A percentile compares a stretch with the other conserved stretches of the same genome.
These are phyloP conservation scores for Plasmodium fragile DNA, from an alignment of 169 alveolate genomes.

Conservation along the genomic window DNA sequence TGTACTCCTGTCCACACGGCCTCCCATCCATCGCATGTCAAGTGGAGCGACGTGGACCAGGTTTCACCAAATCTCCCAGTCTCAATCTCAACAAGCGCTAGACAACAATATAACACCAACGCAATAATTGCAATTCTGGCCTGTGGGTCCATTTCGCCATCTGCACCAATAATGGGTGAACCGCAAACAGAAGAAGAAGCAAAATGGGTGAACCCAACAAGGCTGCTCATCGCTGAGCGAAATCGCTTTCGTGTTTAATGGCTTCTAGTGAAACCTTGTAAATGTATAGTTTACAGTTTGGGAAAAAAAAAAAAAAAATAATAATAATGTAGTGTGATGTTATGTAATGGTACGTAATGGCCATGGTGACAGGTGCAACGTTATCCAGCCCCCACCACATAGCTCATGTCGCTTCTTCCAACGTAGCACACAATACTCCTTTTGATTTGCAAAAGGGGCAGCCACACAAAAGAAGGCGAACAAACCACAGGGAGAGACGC, in stretches of 20 bases:
- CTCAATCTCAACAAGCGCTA: neutral
- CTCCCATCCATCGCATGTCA: neutral
- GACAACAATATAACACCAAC: neutral
- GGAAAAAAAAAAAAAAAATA: constrained; percentile 10
- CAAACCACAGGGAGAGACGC: neutral
- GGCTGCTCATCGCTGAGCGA: neutral
- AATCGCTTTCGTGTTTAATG: constrained; percentile 34
- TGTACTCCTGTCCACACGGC: neutral
- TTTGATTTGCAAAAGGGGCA: neutral
- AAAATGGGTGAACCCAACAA: neutral
- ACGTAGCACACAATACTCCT: neutral
- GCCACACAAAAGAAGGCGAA: neutral
- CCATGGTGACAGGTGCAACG: neutral
- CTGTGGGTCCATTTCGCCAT: neutral
- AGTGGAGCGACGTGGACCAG: neutral
- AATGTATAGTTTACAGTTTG: constrained; percentile 49
- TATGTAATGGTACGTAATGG: neutral
- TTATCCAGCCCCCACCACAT: neutral
- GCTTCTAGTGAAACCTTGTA: constrained; percentile 77
- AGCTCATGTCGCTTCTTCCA: neutral
- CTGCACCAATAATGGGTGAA: neutral
- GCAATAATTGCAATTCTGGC: neutral
- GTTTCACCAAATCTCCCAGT: neutral
- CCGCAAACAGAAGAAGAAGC: no score
- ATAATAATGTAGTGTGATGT: neutral